A percentile compares a stretch with the other conserved stretches of the same genome.
These are phyloP conservation scores for Psidium friedrichsthalianum DNA, from an alignment of 345 rosid genomes.

Conservation along the genomic window DNA sequence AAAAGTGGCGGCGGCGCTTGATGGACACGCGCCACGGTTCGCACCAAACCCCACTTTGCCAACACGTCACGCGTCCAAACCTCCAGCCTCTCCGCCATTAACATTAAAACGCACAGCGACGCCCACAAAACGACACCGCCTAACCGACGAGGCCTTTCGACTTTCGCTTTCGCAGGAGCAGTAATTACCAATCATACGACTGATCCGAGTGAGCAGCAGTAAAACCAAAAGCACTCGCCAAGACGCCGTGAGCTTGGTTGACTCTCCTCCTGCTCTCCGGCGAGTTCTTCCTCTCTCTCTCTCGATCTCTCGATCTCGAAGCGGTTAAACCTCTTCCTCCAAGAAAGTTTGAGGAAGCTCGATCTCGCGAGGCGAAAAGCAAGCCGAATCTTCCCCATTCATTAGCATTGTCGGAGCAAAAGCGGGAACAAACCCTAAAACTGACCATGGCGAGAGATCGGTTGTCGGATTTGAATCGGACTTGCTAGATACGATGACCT, in stretches of 20 bases:
- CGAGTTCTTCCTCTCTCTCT: too few species aligned
- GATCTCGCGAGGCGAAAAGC: too few species aligned
- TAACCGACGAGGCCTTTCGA: neutral
- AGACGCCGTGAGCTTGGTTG: too few species aligned
- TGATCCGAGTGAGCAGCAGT: too few species aligned
- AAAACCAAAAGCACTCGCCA: too few species aligned
- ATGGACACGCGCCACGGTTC: neutral
- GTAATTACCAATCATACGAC: too few species aligned
- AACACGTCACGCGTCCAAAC: neutral
- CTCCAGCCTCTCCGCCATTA: neutral
- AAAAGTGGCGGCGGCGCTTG: neutral
- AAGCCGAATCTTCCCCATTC: too few species aligned
- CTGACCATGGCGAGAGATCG: neutral
- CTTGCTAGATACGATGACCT: neutral
- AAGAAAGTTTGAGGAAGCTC: too few species aligned
- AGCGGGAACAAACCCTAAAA: neutral
- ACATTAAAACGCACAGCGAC: neutral
- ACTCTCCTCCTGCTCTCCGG: too few species aligned
- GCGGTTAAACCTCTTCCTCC: too few species aligned
- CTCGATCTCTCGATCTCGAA: too few species aligned
- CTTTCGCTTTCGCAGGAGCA: neutral
- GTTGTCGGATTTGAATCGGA: neutral
- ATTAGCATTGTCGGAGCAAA: too few species aligned
- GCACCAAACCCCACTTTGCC: neutral
- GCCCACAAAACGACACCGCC: neutral